Evolutionary conservation across 2,329 filamentous ascomycete species (phyloP), one percentile per base, ranked within the genome.

Genomic region (Alternaria atra): DNA sequence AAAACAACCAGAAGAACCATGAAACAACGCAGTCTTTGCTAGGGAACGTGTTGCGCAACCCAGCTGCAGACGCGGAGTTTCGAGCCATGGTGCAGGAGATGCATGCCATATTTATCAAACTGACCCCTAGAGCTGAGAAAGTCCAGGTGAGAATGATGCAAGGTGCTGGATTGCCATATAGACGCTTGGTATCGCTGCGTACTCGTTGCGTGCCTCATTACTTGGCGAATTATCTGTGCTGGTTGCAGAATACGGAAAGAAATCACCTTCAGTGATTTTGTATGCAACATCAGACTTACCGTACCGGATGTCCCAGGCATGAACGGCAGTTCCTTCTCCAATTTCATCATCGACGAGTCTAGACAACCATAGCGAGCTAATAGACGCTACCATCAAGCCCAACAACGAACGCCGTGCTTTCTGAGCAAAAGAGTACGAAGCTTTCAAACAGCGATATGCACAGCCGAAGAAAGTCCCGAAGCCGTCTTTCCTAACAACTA

Each of bases 351-450:
- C 20, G 20, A 20, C 20, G 20, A 20, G 20, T 42, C 20, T 5
- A 10, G 8, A 4, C 20, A 1, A 5, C 3, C 40, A 29, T 10
- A 15, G 1, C 2, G 2, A 20, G 1, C 12, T 39, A 13, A 9
- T 23, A 17, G 0, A 2, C 5, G 30, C 30, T 12, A 47, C 40
- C 2, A 7, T 30, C 8, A 1, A 12, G 12, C 53, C 50, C 43
- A 55, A 55, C 35, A 44, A 20, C 6, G 17, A 35, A 23, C 53
- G 53, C 35, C 53, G 35, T 42, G 53, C 44, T 6, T 48, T 55
- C 30, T 44, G 53, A n/a, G 43, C 29, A 42, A 32, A 6, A 8
- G 53, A 50, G 27, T 55, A 15, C 27, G 27, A 55, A 12, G 35
- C 34, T 1, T 50, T 50, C 35, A 40, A 23, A n/a, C 5, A 55